These are phyloP conservation scores for Wickerhamiella pararugosa DNA, from an alignment of 1,139 yeast genomes.

Conservation along the genomic window DNA sequence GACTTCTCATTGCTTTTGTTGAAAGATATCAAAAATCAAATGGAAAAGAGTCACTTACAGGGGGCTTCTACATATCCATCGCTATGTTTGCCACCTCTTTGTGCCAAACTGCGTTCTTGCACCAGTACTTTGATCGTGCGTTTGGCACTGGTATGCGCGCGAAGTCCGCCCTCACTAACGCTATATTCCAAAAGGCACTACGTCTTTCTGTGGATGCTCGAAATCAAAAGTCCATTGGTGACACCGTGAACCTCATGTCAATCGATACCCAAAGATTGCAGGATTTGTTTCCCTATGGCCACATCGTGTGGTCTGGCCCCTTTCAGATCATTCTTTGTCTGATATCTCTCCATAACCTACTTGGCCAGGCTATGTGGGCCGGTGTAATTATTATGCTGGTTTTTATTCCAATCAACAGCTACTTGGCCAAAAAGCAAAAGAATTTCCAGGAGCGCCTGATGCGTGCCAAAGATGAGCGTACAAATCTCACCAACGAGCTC, in stretches of 20 bases:
- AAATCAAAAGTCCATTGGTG: conserved; percentile 77
- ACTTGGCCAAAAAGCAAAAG: conserved; percentile 60
- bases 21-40: conserved; percentile 41
- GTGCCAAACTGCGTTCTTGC: conserved; percentile 69
- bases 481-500: conserved; percentile 69
- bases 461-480: conserved; percentile 52
- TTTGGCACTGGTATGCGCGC: conserved; percentile 86
- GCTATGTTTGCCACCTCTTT: conserved; percentile 77
- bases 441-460: conserved; percentile 62
- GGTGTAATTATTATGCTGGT: conserved; percentile 75
- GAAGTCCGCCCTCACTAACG: conserved; percentile 62
- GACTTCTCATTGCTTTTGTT: conserved; percentile 65
- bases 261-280: conserved; percentile 92
- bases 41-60: conserved; percentile 45
- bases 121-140: conserved; percentile 83
- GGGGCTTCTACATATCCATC: conserved; percentile 70
- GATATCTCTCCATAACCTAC: conserved; percentile 51
- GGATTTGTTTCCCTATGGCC: conserved; percentile 75
- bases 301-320: conserved; percentile 92
- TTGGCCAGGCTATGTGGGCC: conserved; percentile 94
- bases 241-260: conserved; percentile 91
- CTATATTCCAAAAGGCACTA: conserved; percentile 68
- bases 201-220: conserved; percentile 74
- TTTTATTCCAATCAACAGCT: conserved; percentile 75
- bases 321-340: conserved; percentile 78